Base-by-base conservation (phyloP, 2,329 filamentous ascomycete genomes). In the Didymella sp. region DNA sequence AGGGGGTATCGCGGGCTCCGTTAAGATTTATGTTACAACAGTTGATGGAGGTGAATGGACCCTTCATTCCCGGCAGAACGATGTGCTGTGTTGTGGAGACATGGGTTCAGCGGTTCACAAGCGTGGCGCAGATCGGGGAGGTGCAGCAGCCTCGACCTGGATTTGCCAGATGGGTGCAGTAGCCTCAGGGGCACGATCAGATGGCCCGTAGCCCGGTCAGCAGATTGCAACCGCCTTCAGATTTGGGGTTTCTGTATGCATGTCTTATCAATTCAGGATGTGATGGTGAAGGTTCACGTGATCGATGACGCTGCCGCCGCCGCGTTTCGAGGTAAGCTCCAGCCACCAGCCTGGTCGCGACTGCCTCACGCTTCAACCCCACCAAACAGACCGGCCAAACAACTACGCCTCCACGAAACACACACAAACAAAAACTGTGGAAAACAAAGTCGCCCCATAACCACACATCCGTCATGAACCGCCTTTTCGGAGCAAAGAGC, bases 401-500 rank as follows among this genome's bases (percentile, higher is more conserved):
- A 21, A 27, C 25, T 21, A 37, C 31, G 13, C 17, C 28, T 28
- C 17, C 19, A 27, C 25, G 11, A 30, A 9, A 31, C 46, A 42
- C 22, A 25, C 41, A 24, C 21, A 12, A 9, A n/a, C 11, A n/a
- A n/a, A n/a, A n/a, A n/a, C n/a, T n/a, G n/a, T n/a, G n/a, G n/a
- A n/a, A n/a, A n/a, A n/a, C n/a, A n/a, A n/a, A n/a, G 27, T 15
- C 27, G n/a, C 4, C 37, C n/a, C n/a, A 19, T n/a, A n/a, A n/a
- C n/a, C n/a, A n/a, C 24, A 9, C 21, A 3, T 30, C 46, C 78
- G 82, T 52, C 62, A 98, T 99, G 95, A 98, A 99, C 78, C 91
- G 95, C 70, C 85, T 99, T 68, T 99, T 99, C 77, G 95, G 95
- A 75, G 85, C 89, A 68, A 95, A 93, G 80, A 89, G 86, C 79